Conservation (phyloP, 1,139 yeast species). For the Pichia sp. region DNA sequence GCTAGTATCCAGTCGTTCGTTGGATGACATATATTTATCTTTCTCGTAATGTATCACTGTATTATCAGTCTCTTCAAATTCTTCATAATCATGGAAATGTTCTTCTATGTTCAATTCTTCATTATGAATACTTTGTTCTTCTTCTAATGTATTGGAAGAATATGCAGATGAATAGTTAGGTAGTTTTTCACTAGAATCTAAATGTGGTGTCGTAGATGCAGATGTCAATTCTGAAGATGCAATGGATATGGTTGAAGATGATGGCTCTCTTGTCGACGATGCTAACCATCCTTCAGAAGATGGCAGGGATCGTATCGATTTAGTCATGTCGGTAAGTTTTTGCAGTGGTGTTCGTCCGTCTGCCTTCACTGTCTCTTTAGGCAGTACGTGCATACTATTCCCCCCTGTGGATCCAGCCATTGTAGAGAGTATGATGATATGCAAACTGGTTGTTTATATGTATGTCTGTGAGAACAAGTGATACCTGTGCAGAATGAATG, state of each 20-base stretch:
- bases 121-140: neutral
- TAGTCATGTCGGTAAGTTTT: neutral
- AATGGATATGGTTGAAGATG: constrained; percentile 3
- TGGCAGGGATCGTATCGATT: neutral
- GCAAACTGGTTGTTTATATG: neutral
- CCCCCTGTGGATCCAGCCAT: constrained; percentile 8
- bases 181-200: neutral
- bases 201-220: constrained; percentile 5
- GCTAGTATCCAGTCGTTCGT: too few species aligned
- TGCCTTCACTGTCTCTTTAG: neutral
- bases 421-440: neutral
- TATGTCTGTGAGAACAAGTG: neutral
- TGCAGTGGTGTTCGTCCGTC: neutral
- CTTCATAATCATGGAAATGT: neutral
- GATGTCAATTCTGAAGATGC: constrained; percentile 1
- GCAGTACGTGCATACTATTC: neutral
- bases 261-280: neutral
- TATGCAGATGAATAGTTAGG: neutral
- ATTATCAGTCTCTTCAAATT: constrained; percentile 6
- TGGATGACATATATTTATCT: neutral
- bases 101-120: neutral
- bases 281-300: neutral
- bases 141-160: neutral
- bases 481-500: neutral
- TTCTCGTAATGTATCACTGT: constrained; percentile 10